These are phyloP conservation scores for Trypanosoma caninum DNA, from an alignment of 208 protist species.

Conservation along the genomic window DNA sequence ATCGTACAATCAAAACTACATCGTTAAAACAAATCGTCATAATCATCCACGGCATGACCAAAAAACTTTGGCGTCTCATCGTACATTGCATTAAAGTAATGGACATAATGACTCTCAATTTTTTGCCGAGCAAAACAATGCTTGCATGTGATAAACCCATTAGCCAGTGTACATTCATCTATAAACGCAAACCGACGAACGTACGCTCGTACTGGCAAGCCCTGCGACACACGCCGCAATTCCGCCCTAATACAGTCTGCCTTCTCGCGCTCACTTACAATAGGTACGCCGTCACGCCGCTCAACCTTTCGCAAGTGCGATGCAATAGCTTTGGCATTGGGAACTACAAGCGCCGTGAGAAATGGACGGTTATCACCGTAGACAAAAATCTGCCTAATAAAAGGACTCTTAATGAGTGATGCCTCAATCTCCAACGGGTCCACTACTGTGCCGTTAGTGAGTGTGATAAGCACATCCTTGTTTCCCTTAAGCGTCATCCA, in stretches of 20 bases:
- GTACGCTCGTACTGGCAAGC: constrained; percentile 74
- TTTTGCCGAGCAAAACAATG: constrained; percentile 83
- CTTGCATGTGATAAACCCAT: constrained; percentile 89
- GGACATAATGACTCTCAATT: constrained; percentile 85
- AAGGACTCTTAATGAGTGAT: constrained; percentile 74
- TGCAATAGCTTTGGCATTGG: constrained; percentile 82
- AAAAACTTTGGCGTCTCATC: constrained; percentile 91
- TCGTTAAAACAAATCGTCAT: constrained; percentile 88
- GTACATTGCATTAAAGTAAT: constrained; percentile 88
- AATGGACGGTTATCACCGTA: constrained; percentile 75
- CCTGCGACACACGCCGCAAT: constrained; percentile 70
- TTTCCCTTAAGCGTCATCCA: constrained; percentile 85
- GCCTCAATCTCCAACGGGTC: constrained; percentile 80
- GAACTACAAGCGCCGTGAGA: constrained; percentile 76
- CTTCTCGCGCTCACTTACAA: constrained; percentile 88
- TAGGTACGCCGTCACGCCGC: constrained; percentile 84
- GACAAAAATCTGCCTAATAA: constrained; percentile 85
- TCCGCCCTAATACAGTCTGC: constrained; percentile 86
- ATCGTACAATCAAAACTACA: neutral
- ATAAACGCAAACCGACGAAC: constrained; percentile 89
- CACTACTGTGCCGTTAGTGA: constrained; percentile 76
- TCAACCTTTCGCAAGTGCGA: constrained; percentile 84
- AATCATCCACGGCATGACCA: constrained; percentile 90
- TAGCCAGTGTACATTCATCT: constrained; percentile 86
- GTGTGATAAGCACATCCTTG: constrained; percentile 82